Evolutionary conservation across 2,329 filamentous ascomycete species (phyloP), one percentile per base, ranked within the genome.

Genomic region (Microsporum ferrugineum): DNA sequence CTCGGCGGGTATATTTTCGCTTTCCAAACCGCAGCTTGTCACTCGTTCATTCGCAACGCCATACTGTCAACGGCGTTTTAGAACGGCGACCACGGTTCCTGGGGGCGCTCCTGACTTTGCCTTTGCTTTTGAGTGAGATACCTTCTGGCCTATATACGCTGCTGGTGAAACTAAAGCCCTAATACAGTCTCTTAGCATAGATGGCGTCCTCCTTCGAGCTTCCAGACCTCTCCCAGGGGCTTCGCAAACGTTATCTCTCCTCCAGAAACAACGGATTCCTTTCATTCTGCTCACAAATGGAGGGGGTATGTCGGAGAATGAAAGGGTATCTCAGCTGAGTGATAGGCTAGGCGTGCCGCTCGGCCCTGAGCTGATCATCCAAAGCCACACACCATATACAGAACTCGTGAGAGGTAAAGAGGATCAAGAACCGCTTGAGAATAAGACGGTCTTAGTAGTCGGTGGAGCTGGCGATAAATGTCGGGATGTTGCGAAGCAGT

Each of bases 261-360:
- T 97, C 23, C 84, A 91, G 67, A 76, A 81, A 55, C 81, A 91
- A 69, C 80, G 83, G 55, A 89, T 96, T 53, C 91, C 91, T 10
- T 97, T 95, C 76, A 92, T 99, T 68, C 84, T 99, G 38, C 80
- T 99, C 64, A 99, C 94, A 62, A 99, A 99, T 75, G 94, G 94
- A 67, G 94, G 94, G 47, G 94, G 94, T 62, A 90, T 88, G 70
- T 84, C 85, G 64, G 92, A 97, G 75, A 78, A 78, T 2, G 85
- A 88, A 62, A 83, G 89, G 17, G 87, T 90, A 34, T 77, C 78
- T 5, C 87, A 91, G 63, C 79, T 95, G 59, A 85, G 82, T 66
- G 72, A 80, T 49, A 84, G 84, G 66, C 80, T 95, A 5, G 78
- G 82, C 31, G 77, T 91, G 1, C 74, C 79, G 14, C 77, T 94